A percentile compares a stretch with the other conserved stretches of the same genome.
Conservation (phyloP, 2,329 filamentous ascomycete species). For the Trichoderma sp. region DNA sequence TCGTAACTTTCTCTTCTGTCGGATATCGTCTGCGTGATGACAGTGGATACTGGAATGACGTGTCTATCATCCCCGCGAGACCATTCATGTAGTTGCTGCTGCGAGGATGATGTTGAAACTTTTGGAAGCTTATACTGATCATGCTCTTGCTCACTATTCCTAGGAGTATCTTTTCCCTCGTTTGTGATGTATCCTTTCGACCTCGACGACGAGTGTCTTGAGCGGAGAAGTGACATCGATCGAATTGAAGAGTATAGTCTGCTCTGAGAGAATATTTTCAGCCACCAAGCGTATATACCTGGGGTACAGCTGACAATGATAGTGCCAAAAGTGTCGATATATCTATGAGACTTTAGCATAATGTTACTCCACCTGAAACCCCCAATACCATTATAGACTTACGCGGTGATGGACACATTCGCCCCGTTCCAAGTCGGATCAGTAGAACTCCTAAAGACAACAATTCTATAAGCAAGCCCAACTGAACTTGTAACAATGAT, state of each 20-base stretch:
- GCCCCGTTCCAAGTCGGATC: constrained; percentile 12
- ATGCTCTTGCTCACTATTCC: not conserved
- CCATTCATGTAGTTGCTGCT: not conserved
- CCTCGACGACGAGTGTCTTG: not conserved
- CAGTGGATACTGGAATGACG: not conserved
- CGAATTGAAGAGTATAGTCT: not conserved
- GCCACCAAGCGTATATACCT: constrained; percentile 4
- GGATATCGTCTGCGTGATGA: constrained; percentile 5
- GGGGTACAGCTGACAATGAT: constrained; percentile 4
- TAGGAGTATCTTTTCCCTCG: not conserved
- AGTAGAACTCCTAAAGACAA: not conserved
- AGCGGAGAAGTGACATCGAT: not conserved
- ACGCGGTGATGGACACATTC: constrained; percentile 3
- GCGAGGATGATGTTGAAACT: not conserved
- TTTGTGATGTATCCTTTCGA: not conserved
- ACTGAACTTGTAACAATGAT: constrained; percentile 7
- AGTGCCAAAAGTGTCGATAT: not conserved
- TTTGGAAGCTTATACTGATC: not conserved
- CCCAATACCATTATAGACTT: not conserved
- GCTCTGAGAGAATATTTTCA: constrained; percentile 10
- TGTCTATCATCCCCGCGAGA: not conserved
- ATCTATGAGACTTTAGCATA: not conserved
- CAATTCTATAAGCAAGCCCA: not conserved
- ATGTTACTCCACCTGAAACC: not conserved
- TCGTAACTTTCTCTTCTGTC: not conserved